Base-by-base conservation (phyloP, 192 early-diverging fungal genomes). In the Nowakowskiella sp. region DNA sequence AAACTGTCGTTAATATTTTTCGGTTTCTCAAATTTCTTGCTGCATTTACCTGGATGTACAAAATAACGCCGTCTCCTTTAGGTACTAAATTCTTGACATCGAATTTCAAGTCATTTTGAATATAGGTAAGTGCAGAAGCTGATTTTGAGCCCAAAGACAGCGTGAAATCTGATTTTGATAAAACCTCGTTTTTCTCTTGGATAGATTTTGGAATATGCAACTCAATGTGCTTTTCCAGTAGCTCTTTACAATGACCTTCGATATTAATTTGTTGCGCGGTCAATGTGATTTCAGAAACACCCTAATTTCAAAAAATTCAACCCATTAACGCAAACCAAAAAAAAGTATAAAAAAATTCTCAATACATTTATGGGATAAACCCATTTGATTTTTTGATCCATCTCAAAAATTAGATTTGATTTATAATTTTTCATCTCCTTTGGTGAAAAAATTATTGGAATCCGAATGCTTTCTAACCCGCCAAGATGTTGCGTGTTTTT, bases 391-490 rank as follows among this genome's bases (percentile, higher is more conserved):
- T 57, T 24, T 7, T 52, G 51, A 33, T 33, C 1, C 60, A 74
- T 62, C 50, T 70, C 65, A 1, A 78, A 68, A 21, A 62, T 30
- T 42, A 78, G 53, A 10, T 36, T 62, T 13, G 64, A 67, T 2
- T 55, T 47, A 2, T 49, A 25, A 10, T 63, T 56, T 21, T 28
- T 22, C 76, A 78, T 78, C 23, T 22, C 32, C 31, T 29, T 44
- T 2, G 76, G 71, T 30, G 51, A 48, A 50, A 62, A 78, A 26
- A 56, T 50, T 24, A 75, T 67, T 21, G 70, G 76, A 43, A 78
- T 70, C 16, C 58, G 60, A n/a, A 71, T 25, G 6, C 47, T 61
- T 28, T 74, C 72, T 32, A 74, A 33, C 6, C 64, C 72, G 4
- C 36, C 61, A 6, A 72, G 59, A 22, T 28, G 25, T 62, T 23